Conservation (phyloP, 2,329 filamentous ascomycete species). For the Coniochaeta sp. region DNA sequence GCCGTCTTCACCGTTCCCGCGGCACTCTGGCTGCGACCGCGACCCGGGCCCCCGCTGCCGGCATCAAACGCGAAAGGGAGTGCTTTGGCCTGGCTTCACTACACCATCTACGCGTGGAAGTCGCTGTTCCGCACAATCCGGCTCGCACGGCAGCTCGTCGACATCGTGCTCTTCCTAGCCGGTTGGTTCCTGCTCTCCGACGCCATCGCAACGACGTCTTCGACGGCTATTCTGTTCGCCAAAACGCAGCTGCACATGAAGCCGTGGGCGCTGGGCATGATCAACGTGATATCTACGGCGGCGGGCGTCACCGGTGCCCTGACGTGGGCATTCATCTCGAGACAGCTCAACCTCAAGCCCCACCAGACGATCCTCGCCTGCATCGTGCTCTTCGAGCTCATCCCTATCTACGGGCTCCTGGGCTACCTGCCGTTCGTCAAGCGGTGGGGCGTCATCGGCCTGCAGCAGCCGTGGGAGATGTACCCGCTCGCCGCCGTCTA, state of each 20-base stretch:
- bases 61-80: constrained; percentile 27
- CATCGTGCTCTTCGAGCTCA: constrained; percentile 83
- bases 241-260: constrained; percentile 91
- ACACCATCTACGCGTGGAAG: constrained; percentile 78
- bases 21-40: constrained; percentile 77
- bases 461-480: constrained; percentile 98
- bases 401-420: constrained; percentile 83
- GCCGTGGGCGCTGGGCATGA: constrained; percentile 78
- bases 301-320: constrained; percentile 84
- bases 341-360: constrained; percentile 60
- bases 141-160: constrained; percentile 63
- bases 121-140: constrained; percentile 74
- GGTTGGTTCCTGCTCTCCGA: constrained; percentile 96
- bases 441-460: constrained; percentile 66
- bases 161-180: constrained; percentile 71
- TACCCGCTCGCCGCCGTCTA: constrained; percentile 87
- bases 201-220: constrained; percentile 87
- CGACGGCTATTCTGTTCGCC: constrained; percentile 90
- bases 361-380: constrained; percentile 90
- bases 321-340: constrained; percentile 76
- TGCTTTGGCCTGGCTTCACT: constrained; percentile 52
- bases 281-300: constrained; percentile 85
- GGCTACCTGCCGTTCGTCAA: constrained; percentile 79
- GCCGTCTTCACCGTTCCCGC: constrained; percentile 82
- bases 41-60: constrained; percentile 77